A percentile compares a stretch with the other conserved stretches of the same genome.
Evolutionary conservation across 83 land plant species (phyloP).

Genomic region (Isoetes engelmannii): DNA sequence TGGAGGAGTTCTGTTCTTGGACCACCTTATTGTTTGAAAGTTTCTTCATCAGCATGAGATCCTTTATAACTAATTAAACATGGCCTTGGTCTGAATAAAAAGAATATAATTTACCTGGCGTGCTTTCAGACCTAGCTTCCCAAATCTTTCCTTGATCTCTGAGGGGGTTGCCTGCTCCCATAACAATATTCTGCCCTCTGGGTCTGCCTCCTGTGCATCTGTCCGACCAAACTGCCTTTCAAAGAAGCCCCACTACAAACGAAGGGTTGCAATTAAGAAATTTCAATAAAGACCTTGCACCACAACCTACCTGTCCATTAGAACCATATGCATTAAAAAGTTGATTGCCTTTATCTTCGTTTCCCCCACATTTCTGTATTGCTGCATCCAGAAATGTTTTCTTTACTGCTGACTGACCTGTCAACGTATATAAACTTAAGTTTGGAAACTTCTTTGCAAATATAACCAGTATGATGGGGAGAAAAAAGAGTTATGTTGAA

Average conservation of each 20-base stretch:
- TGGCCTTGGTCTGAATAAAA: neutral
- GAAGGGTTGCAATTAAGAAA: constrained; percentile 1
- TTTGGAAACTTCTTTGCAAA: neutral
- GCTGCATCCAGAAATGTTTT: constrained; percentile 76
- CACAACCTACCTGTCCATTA: constrained; percentile 68
- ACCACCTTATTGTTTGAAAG: neutral
- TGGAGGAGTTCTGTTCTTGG: too few relatives aligned
- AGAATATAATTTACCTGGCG: constrained; percentile 58
- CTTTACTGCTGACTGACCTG: constrained; percentile 79
- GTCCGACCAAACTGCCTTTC: constrained; percentile 75
- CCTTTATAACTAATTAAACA: neutral
- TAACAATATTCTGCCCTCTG: constrained; percentile 79
- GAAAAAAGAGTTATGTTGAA: neutral
- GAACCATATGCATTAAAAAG: constrained; percentile 91
- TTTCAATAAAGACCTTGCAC: neutral
- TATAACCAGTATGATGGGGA: neutral
- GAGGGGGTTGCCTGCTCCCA: constrained; percentile 77
- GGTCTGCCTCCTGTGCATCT: constrained; percentile 73
- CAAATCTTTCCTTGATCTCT: constrained; percentile 82
- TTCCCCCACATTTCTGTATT: constrained; percentile 87
- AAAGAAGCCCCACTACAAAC: constrained; percentile 81
- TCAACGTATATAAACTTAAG: neutral
- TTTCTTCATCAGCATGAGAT: neutral
- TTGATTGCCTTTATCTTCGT: constrained; percentile 70
- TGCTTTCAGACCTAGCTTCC: constrained; percentile 69